These are phyloP conservation scores for Aurantiochytrium sp. DNA, from an alignment of 108 stramenopile species.

Conservation along the genomic window DNA sequence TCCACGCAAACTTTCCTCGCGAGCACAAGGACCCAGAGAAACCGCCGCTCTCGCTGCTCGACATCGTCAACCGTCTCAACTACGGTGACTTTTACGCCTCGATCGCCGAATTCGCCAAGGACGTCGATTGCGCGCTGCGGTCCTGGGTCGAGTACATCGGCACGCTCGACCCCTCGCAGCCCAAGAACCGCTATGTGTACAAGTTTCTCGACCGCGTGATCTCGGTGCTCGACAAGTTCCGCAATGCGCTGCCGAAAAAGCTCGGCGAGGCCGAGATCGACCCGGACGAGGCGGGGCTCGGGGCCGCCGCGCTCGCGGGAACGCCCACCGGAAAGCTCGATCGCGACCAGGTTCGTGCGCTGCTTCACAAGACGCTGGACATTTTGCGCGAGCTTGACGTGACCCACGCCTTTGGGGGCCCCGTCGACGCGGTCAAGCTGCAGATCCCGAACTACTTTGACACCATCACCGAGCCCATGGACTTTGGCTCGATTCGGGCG, in stretches of 20 bases:
- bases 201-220: background rate
- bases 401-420: slow-evolving; percentile 43
- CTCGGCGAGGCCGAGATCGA: background rate
- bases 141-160: background rate
- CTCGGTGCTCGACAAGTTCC: background rate
- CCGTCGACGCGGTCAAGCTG: slow-evolving; percentile 50
- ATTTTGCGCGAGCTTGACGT: background rate
- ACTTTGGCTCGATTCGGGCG: slow-evolving; percentile 53
- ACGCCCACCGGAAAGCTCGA: background rate
- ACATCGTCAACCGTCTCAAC: background rate
- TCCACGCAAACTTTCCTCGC: background rate
- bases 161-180: background rate
- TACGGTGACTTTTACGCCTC: background rate
- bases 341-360: background rate
- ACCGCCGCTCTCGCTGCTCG: background rate
- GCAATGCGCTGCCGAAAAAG: background rate
- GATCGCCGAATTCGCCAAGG: background rate
- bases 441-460: slow-evolving; percentile 57
- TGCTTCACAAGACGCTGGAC: background rate
- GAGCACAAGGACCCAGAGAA: background rate
- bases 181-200: no score
- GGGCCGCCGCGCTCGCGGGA: background rate
- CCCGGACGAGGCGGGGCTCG: background rate
- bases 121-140: background rate
- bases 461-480: slow-evolving; percentile 61